Evolutionary conservation across 768 basidiomycete species (phyloP).

Genomic region (Serendipita sp.): DNA sequence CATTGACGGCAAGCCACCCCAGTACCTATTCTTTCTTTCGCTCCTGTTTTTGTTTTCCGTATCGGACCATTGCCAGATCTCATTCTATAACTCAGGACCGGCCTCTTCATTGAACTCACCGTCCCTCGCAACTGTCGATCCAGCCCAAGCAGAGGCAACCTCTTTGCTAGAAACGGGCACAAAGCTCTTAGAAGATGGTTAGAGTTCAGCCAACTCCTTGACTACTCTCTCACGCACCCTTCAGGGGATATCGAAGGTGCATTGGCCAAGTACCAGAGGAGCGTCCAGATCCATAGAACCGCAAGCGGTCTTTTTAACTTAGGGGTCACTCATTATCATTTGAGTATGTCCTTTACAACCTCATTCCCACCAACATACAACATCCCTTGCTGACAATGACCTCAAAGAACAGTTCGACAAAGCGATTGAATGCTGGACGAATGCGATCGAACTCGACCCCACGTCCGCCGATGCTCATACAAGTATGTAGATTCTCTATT

Average conservation of each 20-base stretch:
- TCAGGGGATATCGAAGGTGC: slow-evolving; percentile 53
- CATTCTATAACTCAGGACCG: neutral
- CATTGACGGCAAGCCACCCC: too few relatives aligned
- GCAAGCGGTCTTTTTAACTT: slow-evolving; percentile 77
- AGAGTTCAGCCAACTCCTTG: neutral
- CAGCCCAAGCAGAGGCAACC: slow-evolving; percentile 65
- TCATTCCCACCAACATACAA: neutral
- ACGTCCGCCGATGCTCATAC: slow-evolving; percentile 77
- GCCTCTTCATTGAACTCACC: slow-evolving; percentile 24
- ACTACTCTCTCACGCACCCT: neutral
- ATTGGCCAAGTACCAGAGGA: slow-evolving; percentile 60
- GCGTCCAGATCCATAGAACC: slow-evolving; percentile 61
- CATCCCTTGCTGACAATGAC: neutral
- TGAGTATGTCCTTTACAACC: slow-evolving; percentile 37
- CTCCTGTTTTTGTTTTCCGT: neutral
- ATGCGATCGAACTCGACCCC: slow-evolving; percentile 65
- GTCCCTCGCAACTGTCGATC: slow-evolving; percentile 69
- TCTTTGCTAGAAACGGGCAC: slow-evolving; percentile 72
- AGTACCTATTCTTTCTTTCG: too few relatives aligned
- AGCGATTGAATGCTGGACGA: slow-evolving; percentile 75
- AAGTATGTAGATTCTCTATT: slow-evolving; percentile 33
- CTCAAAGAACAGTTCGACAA: slow-evolving; percentile 68
- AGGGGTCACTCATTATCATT: slow-evolving; percentile 78
- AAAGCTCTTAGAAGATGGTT: slow-evolving; percentile 64
- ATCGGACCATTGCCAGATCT: neutral